phyloP scores from a whole-genome alignment of 176 grass and related monocot species.

The Musa schizocarpa region DNA sequence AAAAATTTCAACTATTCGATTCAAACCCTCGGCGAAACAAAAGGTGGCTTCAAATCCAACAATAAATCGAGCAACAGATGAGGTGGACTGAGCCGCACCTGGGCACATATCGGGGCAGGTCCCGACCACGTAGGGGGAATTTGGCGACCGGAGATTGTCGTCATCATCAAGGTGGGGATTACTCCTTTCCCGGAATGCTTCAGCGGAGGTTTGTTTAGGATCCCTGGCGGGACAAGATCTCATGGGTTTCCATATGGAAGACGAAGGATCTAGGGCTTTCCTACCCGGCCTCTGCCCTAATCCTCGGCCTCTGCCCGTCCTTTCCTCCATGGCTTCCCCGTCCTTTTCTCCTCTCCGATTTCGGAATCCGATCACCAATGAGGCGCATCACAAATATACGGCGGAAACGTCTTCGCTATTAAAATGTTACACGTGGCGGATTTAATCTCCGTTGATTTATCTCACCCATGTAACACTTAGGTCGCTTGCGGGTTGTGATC shows the following conservation, averaged over 20 bases:
- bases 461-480: no score
- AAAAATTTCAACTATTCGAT: neutral
- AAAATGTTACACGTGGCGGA: no score
- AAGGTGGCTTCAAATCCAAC: neutral
- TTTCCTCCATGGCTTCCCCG: neutral
- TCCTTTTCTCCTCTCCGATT: no score
- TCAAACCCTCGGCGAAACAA: neutral
- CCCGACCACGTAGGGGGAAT: conserved; percentile 33
- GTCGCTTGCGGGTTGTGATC: no score
- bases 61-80: neutral
- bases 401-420: no score
- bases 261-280: neutral
- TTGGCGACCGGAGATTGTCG: neutral
- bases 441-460: no score
- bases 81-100: conserved; percentile 20
- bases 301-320: neutral
- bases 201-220: no score
- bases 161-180: neutral
- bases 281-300: neutral
- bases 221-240: neutral
- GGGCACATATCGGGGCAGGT: conserved; percentile 92
- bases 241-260: neutral
- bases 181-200: neutral
- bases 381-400: no score
- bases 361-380: no score